Evolutionary conservation across 148 eudicot species (phyloP).

Genomic region (Heliosperma pusillum): DNA sequence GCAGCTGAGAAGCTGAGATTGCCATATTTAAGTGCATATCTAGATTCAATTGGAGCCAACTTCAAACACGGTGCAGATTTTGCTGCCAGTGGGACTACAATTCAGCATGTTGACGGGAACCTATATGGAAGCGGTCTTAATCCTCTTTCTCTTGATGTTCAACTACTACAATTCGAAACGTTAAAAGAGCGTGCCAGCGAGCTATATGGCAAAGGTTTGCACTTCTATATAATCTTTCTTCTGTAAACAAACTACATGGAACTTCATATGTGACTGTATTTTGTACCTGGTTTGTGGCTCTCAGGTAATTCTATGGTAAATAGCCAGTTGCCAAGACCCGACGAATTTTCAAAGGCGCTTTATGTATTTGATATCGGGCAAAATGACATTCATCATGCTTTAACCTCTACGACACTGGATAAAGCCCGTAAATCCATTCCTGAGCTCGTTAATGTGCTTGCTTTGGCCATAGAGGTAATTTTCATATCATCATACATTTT

Average conservation of each 20-base stretch:
- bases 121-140: conserved; percentile 62
- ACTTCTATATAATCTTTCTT: conserved; percentile 1
- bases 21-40: conserved; percentile 66
- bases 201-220: conserved; percentile 25
- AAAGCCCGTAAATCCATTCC: conserved; percentile 60
- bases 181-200: conserved; percentile 49
- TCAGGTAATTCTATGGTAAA: conserved; percentile 26
- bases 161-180: conserved; percentile 57
- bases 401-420: conserved; percentile 47
- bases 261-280: neutral
- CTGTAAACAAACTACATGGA: neutral
- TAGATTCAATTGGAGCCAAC: conserved; percentile 76
- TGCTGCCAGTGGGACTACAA: conserved; percentile 84
- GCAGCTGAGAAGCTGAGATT: conserved; percentile 65
- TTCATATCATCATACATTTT: no score
- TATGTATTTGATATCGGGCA: conserved; percentile 91
- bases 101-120: conserved; percentile 67
- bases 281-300: neutral
- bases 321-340: conserved; percentile 38
- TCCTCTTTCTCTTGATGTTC: conserved; percentile 76
- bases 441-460: conserved; percentile 56
- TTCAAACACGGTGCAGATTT: conserved; percentile 88
- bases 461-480: conserved; percentile 50
- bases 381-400: conserved; percentile 69
- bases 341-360: conserved; percentile 57